Base-by-base conservation (phyloP, 257 asterid species). In the Knoxia roxburghii region DNA sequence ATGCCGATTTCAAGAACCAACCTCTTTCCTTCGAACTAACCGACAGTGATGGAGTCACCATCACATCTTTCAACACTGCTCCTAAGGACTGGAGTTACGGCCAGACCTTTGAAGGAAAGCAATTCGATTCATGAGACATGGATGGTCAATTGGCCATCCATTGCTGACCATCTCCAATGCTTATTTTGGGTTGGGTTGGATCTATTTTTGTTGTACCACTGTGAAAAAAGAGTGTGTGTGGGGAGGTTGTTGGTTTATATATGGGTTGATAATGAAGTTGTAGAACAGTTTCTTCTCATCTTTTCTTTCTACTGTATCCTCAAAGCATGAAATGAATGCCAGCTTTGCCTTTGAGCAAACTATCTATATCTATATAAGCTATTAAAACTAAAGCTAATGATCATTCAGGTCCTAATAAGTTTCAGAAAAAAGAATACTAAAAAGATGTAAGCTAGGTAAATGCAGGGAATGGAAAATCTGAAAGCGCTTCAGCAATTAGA, bases 81-180 rank as follows among this genome's bases (percentile, higher is more conserved):
- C 85, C 94, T 46, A 65, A 59, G 72, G 80, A 69, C 60, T 86
- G 94, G 90, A 76, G 35, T 46, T 86, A 74, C 26, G 88, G 88
- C 21, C 94, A 86, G 76, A 74, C 88, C 60, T 86, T 86, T 35
- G 85, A 71, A 76, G 89, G 86, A 64, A 86, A 86, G 77, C 94
- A 86, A 50, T 86, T 84, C 24, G 82, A 68, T n/a, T 67, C 76
- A 15, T 77, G 67, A 74, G 61, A 52, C 33, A 21, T 24, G 11
- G 12, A 60, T n/a, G n/a, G n/a, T n/a, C n/a, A n/a, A 20, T 20
- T 60, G 4, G n/a, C 37, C 20, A 20, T 68, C 32, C 23, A 45
- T 64, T 26, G 27, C n/a, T 40, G 49, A 9, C 24, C 63, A 1
- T 51, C 23, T 61, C 23, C 33, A n/a, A 0, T 26, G 32, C 21